These are phyloP conservation scores for Leishmania turanica DNA, from an alignment of 208 protist species.

Conservation along the genomic window DNA sequence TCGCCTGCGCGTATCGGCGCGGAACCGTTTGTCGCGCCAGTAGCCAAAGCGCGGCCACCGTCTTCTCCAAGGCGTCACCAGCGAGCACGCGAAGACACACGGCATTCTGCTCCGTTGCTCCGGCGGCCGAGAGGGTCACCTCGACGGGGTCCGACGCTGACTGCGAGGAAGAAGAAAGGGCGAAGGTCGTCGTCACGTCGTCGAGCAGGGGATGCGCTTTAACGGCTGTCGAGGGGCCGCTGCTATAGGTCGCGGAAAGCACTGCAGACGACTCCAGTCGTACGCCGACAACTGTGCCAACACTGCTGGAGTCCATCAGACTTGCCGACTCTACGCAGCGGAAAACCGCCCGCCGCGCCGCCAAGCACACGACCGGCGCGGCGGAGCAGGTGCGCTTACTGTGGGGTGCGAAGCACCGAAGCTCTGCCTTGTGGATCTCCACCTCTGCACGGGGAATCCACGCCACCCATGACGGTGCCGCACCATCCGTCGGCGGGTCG, in stretches of 20 bases:
- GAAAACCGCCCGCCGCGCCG: neutral
- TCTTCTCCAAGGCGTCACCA: neutral
- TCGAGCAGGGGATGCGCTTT: neutral
- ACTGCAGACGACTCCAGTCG: neutral
- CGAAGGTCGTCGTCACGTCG: neutral
- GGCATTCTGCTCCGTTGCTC: neutral
- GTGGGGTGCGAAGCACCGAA: slow-evolving; percentile 14
- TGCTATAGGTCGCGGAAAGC: neutral
- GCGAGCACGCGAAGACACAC: slow-evolving; percentile 11
- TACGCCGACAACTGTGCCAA: neutral
- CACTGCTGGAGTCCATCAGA: neutral
- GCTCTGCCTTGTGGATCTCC: slow-evolving; percentile 8
- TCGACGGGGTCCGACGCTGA: neutral
- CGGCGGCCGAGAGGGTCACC: neutral
- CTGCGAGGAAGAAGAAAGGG: neutral
- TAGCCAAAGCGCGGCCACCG: slow-evolving; percentile 13
- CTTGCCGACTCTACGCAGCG: neutral
- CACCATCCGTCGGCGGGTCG: neutral
- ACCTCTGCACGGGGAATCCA: slow-evolving; percentile 5
- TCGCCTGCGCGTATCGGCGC: neutral
- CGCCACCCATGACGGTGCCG: neutral
- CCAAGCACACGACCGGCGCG: neutral
- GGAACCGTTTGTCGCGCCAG: slow-evolving; percentile 8
- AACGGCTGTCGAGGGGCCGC: too few relatives aligned
- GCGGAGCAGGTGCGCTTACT: neutral